Percentiles rank a stretch among this genome's conserved stretches.
Evolutionary conservation across 2,329 filamentous ascomycete species (phyloP).

Genomic region (Diplodia intermedia): DNA sequence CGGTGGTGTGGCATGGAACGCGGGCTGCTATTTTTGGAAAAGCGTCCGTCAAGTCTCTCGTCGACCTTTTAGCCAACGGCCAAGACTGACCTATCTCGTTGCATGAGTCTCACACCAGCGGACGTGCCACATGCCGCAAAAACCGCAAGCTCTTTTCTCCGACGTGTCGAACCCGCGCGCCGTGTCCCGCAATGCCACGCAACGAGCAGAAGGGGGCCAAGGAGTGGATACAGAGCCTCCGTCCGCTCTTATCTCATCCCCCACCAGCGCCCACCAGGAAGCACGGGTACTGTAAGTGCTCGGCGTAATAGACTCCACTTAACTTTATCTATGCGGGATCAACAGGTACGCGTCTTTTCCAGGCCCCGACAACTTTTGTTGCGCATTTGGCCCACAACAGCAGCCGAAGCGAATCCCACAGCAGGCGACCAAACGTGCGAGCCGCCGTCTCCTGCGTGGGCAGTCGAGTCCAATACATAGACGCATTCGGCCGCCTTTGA

Average conservation of each 20-base stretch:
- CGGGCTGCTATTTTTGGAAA: not conserved
- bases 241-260: not conserved
- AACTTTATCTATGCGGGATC: no score
- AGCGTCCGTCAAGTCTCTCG: not conserved
- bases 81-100: not conserved
- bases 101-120: constrained; percentile 5
- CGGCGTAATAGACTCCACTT: not conserved
- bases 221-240: not conserved
- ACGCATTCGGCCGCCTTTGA: no score
- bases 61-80: constrained; percentile 14
- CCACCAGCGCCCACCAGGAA: not conserved
- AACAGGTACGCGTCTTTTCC: no score
- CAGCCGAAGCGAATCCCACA: no score
- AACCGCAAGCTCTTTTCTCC: not conserved
- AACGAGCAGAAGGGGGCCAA: not conserved
- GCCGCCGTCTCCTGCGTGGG: no score
- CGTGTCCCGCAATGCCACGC: not conserved
- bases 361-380: no score
- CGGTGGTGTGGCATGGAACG: not conserved
- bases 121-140: not conserved
- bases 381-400: no score
- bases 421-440: no score
- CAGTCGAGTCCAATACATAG: no score
- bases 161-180: not conserved
- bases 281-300: not conserved